Base-by-base conservation (phyloP, 495 filamentous ascomycete species). In the Penicillium bovifimosum region DNA sequence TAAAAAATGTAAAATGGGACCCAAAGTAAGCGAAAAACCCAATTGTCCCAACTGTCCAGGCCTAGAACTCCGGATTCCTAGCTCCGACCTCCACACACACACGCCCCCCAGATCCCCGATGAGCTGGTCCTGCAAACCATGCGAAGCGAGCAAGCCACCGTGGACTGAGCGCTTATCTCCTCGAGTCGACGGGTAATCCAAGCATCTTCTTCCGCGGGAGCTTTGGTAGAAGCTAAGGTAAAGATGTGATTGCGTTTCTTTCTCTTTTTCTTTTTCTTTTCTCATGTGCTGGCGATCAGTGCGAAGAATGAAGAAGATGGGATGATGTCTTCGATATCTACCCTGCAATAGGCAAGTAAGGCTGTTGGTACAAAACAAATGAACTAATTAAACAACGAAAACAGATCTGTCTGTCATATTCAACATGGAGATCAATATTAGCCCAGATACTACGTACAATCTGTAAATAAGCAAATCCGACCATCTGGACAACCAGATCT, bases 221-320 rank as follows among this genome's bases (percentile, higher is more conserved):
- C 56, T 53, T 43, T 59, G 44, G 45, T 48, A 56, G 56, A 38
- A 47, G 44, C 58, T 64, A 64, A 62, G 59, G 55, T 50, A 50
- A 36, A 59, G 34, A 59, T 61, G 53, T 57, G 56, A 65, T 62
- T 24, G 20, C 20, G 47, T 16, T 6, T 47, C 33, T 35, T 31
- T n/a, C n/a, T n/a, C n/a, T n/a, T n/a, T n/a, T n/a, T n/a, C n/a
- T n/a, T n/a, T n/a, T n/a, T n/a, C n/a, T 40, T 42, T 35, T 39
- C 16, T 40, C 62, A 56, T 61, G 62, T 65, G 60, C 14, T 52
- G 56, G 62, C 62, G 62, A 61, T 26, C 60, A 58, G 50, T 56
- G 62, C 62, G 54, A 39, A 27, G 14, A 32, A 28, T 1, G 31
- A 34, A 34, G 28, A 46, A 27, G 20, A 26, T 27, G 20, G 33